Evolutionary conservation across 169 alveolate species (phyloP).

Genomic region (Cryptosporidium viatorum): DNA sequence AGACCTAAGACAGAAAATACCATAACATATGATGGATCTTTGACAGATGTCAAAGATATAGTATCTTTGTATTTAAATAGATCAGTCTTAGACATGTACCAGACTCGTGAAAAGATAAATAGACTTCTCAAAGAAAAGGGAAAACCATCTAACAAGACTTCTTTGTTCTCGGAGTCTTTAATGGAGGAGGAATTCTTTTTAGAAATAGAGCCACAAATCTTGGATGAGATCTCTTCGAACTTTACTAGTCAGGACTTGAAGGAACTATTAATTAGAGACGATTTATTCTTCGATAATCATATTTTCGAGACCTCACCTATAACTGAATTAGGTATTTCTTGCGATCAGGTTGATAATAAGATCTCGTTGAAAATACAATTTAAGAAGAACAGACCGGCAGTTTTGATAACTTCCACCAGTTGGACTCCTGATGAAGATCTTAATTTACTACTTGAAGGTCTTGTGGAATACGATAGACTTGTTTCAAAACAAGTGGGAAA

Average conservation of each 20-base stretch:
- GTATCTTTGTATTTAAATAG: neutral
- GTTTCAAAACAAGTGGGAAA: neutral
- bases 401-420: slow-evolving; percentile 89
- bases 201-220: neutral
- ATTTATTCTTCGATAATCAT: slow-evolving; percentile 54
- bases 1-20: neutral
- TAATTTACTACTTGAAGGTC: slow-evolving; percentile 79
- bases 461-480: slow-evolving; percentile 43
- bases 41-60: neutral
- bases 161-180: neutral
- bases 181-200: slow-evolving; percentile 3
- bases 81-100: neutral
- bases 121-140: neutral
- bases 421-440: slow-evolving; percentile 93
- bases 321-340: slow-evolving; percentile 18
- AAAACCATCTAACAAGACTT: neutral
- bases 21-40: neutral
- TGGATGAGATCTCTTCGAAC: slow-evolving; percentile 14
- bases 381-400: slow-evolving; percentile 82
- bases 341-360: slow-evolving; percentile 6
- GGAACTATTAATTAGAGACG: slow-evolving; percentile 27
- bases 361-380: slow-evolving; percentile 8
- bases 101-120: neutral
- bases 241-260: slow-evolving; percentile 1
- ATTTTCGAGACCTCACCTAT: slow-evolving; percentile 40